These are phyloP conservation scores for Grosmannia clavigera DNA, from an alignment of 2,329 filamentous ascomycete species.

Conservation along the genomic window DNA sequence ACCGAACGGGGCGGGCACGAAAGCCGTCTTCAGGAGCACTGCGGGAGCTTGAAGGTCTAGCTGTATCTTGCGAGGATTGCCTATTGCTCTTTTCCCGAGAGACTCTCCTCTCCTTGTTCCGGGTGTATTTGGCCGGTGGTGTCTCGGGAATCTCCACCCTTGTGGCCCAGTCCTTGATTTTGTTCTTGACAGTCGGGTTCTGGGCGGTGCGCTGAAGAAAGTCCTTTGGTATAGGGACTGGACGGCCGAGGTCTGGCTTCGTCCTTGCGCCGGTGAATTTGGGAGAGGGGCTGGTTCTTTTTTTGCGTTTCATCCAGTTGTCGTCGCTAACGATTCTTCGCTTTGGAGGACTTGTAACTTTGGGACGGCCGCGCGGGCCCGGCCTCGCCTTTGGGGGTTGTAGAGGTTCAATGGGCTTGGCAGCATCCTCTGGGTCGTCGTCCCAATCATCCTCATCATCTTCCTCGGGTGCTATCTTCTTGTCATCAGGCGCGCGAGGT, in stretches of 20 bases:
- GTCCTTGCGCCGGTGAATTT: constrained; percentile 14
- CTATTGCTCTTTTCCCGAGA: constrained; percentile 10
- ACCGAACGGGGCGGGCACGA: constrained; percentile 25
- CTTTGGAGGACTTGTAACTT: constrained; percentile 55
- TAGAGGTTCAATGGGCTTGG: neutral
- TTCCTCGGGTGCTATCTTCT: constrained; percentile 1
- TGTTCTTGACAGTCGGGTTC: constrained; percentile 44
- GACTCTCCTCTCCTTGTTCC: neutral
- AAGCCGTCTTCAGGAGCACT: constrained; percentile 17
- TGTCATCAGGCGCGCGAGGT: neutral
- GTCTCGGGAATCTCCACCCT: constrained; percentile 38
- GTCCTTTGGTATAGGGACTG: constrained; percentile 41
- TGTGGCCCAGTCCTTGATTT: constrained; percentile 50
- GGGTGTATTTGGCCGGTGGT: constrained; percentile 7
- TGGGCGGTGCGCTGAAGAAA: constrained; percentile 40
- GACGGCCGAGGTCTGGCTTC: constrained; percentile 18
- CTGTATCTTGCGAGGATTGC: constrained; percentile 1
- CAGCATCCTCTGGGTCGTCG: constrained; percentile 1
- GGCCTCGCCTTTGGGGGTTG: constrained; percentile 2
- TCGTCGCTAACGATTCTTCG: constrained; percentile 90
- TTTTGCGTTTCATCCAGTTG: constrained; percentile 61
- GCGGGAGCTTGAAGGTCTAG: constrained; percentile 11
- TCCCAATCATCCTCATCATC: constrained; percentile 12
- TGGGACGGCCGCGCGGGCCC: constrained; percentile 21
- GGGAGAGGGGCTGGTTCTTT: constrained; percentile 35